A percentile compares a stretch with the other conserved stretches of the same genome.
phyloP scores from a whole-genome alignment of 83 land plant species.

The Isoetes engelmannii region DNA sequence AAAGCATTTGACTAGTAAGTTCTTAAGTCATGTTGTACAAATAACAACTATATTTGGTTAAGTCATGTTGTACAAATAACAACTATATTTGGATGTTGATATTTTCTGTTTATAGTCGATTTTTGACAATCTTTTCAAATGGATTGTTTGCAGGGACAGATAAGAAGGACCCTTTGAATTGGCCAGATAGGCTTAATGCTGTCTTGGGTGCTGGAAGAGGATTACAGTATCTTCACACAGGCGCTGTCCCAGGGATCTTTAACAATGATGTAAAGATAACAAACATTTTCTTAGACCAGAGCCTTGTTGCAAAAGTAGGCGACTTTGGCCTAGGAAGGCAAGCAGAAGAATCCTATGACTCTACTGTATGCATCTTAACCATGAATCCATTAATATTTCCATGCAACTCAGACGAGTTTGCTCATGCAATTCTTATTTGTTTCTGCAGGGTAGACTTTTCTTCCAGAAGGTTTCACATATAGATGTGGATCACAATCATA shows the following conservation, averaged over 20 bases:
- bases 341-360: slow-evolving; percentile 33
- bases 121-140: neutral
- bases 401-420: too few relatives aligned
- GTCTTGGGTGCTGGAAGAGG: slow-evolving; percentile 61
- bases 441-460: too few relatives aligned
- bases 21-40: too few relatives aligned
- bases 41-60: neutral
- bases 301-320: slow-evolving; percentile 55
- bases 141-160: slow-evolving; percentile 22
- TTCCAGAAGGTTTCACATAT: too few relatives aligned
- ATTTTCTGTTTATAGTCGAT: too few relatives aligned
- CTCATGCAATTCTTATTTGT: too few relatives aligned
- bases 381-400: too few relatives aligned
- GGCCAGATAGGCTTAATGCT: slow-evolving; percentile 57
- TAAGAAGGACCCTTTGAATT: too few relatives aligned
- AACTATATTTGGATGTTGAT: too few relatives aligned
- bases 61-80: neutral
- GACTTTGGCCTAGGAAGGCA: slow-evolving; percentile 53
- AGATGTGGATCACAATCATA: too few relatives aligned
- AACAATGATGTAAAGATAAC: slow-evolving; percentile 51
- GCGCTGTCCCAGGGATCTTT: slow-evolving; percentile 61
- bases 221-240: slow-evolving; percentile 67
- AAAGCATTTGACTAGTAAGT: slow-evolving; percentile 50
- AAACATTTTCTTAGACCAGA: slow-evolving; percentile 60
- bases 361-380: too few relatives aligned